These are phyloP conservation scores for Dioszegia aurantiaca DNA, from an alignment of 768 basidiomycete genomes.

Conservation along the genomic window DNA sequence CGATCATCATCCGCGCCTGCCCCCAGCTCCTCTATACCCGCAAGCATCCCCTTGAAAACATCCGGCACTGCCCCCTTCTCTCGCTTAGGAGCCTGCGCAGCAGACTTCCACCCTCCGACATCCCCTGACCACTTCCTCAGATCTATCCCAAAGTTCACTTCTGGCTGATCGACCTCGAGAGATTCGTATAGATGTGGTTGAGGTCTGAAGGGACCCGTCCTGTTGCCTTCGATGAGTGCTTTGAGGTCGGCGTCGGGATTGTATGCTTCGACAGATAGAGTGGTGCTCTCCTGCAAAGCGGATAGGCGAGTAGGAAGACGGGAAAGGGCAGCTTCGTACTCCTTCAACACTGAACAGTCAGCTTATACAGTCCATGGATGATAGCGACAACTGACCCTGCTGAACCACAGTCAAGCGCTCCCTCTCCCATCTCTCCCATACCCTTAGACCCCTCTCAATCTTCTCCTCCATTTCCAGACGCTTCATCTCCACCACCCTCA, in stretches of 20 bases:
- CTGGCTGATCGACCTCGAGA: conserved; percentile 70
- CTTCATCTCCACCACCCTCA: conserved; percentile 79
- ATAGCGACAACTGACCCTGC: conserved; percentile 59
- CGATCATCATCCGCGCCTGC: conserved; percentile 63
- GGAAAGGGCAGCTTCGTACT: conserved; percentile 77
- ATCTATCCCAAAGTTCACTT: conserved; percentile 88
- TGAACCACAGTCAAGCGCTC: conserved; percentile 81
- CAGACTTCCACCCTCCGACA: conserved; percentile 61
- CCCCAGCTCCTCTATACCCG: conserved; percentile 66
- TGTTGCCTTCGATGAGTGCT: conserved; percentile 84
- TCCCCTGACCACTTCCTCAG: conserved; percentile 82
- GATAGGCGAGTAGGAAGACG: conserved; percentile 69
- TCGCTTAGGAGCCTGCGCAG: conserved; percentile 55
- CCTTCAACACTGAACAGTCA: conserved; percentile 63
- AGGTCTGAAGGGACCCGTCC: conserved; percentile 90
- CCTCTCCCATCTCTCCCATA: conserved; percentile 77
- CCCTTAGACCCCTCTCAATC: conserved; percentile 76
- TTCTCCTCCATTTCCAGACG: conserved; percentile 80
- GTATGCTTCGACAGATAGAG: conserved; percentile 74
- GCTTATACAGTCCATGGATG: neutral
- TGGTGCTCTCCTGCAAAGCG: conserved; percentile 65
- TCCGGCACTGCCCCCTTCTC: conserved; percentile 63
- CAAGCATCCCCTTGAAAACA: conserved; percentile 67
- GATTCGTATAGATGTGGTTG: conserved; percentile 69
- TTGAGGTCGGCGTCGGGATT: conserved; percentile 71